phyloP scores from a whole-genome alignment of 257 asterid genomes.

The Solanum corneliomulleri region DNA sequence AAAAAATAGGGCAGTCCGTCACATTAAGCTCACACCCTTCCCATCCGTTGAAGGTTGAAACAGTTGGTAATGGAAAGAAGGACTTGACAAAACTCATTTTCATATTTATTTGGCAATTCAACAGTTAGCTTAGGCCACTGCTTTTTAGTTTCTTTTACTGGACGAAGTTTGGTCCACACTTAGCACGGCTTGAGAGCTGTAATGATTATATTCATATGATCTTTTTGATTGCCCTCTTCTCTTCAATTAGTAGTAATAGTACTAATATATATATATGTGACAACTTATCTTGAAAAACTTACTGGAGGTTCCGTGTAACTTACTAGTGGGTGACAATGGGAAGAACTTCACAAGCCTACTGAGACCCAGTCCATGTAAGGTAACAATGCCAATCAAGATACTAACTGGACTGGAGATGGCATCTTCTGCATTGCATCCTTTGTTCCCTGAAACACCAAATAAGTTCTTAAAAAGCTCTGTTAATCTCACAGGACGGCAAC shows the following conservation, averaged over 20 bases:
- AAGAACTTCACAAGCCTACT: conserved; percentile 17
- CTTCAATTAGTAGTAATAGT: neutral
- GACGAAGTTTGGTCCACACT: neutral
- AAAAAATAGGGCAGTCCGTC: neutral
- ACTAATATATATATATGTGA: neutral
- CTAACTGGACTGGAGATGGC: conserved; percentile 87
- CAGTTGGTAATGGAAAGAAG: neutral
- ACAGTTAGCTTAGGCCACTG: neutral
- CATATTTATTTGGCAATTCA: neutral
- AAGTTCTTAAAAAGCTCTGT: neutral
- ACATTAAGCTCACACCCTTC: neutral
- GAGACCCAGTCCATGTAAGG: conserved; percentile 68
- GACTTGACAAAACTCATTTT: neutral
- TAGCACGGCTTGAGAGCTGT: neutral
- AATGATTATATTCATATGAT: neutral
- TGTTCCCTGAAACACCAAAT: conserved; percentile 47
- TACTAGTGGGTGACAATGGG: neutral
- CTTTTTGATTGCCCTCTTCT: neutral
- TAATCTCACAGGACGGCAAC: neutral
- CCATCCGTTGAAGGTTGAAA: neutral
- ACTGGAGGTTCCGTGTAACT: neutral
- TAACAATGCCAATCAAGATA: conserved; percentile 64
- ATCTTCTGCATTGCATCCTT: conserved; percentile 84
- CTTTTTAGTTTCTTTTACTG: neutral
- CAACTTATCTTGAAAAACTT: neutral